Evolutionary conservation across 441 rosid species (phyloP).

Genomic region (Populus trichocarpa): DNA sequence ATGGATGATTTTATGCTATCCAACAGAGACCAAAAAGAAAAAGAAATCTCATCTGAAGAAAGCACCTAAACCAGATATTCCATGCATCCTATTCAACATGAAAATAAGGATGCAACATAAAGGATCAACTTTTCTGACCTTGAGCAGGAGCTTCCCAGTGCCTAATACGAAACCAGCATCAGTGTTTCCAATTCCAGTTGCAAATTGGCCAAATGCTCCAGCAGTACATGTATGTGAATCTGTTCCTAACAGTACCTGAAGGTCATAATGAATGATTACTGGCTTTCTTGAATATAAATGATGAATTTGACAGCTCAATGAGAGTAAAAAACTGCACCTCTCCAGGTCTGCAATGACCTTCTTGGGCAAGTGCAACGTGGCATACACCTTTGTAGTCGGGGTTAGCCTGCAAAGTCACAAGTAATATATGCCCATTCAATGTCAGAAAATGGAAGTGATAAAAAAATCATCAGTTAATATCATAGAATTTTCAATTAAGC

Average conservation of each 20-base stretch:
- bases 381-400: slow-evolving; percentile 99
- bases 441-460: not conserved
- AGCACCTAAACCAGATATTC: not conserved
- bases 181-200: slow-evolving; percentile 97
- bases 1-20: not conserved
- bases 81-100: not conserved
- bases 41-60: not conserved
- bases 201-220: slow-evolving; percentile 98
- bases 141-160: slow-evolving; percentile 85
- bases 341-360: slow-evolving; percentile 99
- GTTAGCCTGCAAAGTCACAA: slow-evolving; percentile 56
- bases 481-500: slow-evolving; percentile 1
- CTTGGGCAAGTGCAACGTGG: slow-evolving; percentile 97
- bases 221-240: slow-evolving; percentile 98
- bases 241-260: slow-evolving; percentile 86
- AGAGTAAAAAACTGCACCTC: slow-evolving; percentile 51
- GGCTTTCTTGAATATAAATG: not conserved
- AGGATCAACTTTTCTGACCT: slow-evolving; percentile 43
- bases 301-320: not conserved
- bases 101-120: not conserved
- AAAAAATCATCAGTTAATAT: not conserved
- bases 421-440: slow-evolving; percentile 8
- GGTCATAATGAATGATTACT: slow-evolving; percentile 8
- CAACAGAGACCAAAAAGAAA: not conserved
- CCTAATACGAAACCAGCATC: slow-evolving; percentile 97